phyloP scores from a whole-genome alignment of 139 green algal species.

The Chlorella sorokiniana region DNA sequence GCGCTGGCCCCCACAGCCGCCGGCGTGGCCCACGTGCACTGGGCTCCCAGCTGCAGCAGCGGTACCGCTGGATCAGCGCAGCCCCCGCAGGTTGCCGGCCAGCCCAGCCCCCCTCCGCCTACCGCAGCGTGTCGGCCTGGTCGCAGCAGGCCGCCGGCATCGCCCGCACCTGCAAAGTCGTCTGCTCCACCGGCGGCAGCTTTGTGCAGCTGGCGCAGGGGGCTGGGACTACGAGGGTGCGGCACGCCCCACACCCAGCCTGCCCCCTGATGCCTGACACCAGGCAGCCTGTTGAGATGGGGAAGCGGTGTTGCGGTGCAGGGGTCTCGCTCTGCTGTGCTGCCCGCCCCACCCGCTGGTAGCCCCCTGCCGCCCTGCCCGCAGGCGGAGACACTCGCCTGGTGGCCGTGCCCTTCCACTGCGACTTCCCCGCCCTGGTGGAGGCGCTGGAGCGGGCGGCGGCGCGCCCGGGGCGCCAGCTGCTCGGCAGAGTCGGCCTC shows the following conservation, averaged over 20 bases:
- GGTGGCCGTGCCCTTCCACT: slow-evolving; percentile 46
- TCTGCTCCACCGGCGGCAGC: slow-evolving; percentile 48
- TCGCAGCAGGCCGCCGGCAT: background rate
- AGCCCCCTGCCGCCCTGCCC: background rate
- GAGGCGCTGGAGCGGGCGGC: slow-evolving; percentile 43
- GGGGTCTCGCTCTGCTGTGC: background rate
- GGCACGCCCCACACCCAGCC: no score
- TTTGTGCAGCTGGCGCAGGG: slow-evolving; percentile 27
- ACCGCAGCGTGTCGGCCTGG: slow-evolving; percentile 14
- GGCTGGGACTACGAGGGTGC: slow-evolving; percentile 53
- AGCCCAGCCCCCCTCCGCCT: background rate
- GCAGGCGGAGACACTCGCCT: slow-evolving; percentile 76
- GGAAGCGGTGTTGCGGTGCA: background rate
- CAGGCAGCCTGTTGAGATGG: background rate
- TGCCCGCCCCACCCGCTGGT: background rate
- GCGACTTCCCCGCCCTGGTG: slow-evolving; percentile 34
- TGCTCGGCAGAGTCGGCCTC: background rate
- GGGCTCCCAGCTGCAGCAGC: background rate
- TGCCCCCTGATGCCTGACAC: no score
- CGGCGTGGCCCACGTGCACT: background rate
- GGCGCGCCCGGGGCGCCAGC: background rate
- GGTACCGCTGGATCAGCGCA: background rate
- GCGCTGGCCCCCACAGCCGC: no score
- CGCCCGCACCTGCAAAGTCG: slow-evolving; percentile 37
- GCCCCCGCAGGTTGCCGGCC: background rate